phyloP scores from a whole-genome alignment of 2,329 filamentous ascomycete species.

The Hypoxylon sp. region DNA sequence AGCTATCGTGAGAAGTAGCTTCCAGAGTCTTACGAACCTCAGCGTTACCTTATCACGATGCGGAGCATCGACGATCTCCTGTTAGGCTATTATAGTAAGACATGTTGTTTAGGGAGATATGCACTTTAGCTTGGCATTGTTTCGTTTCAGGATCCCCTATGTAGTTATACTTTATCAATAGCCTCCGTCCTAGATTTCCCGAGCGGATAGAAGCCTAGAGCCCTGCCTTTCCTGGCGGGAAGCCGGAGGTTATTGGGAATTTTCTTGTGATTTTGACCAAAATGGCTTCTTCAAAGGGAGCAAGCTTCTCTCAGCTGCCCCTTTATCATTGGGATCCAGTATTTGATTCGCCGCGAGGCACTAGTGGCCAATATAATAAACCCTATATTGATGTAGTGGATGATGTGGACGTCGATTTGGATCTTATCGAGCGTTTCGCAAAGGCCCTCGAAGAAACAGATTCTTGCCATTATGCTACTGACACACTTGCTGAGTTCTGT shows the following conservation, averaged over 20 bases:
- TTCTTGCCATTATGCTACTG: conserved; percentile 19
- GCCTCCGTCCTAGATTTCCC: background rate
- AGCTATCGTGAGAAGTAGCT: background rate
- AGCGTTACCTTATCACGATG: background rate
- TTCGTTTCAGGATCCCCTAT: background rate
- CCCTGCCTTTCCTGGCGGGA: too few species aligned
- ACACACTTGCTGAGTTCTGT: conserved; percentile 15
- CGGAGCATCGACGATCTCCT: background rate
- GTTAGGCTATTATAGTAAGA: background rate
- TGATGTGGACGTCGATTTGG: background rate
- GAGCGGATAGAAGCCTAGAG: background rate
- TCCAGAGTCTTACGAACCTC: background rate
- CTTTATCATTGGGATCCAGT: conserved; percentile 28
- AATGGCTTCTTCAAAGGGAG: conserved; percentile 16
- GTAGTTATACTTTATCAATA: background rate
- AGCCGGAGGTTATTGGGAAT: too few species aligned
- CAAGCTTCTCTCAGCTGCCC: background rate
- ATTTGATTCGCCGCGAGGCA: conserved; percentile 10
- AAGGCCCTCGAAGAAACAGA: conserved; percentile 19
- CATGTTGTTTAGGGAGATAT: conserved; percentile 2
- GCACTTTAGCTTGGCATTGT: conserved; percentile 7
- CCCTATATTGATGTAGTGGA: conserved; percentile 6
- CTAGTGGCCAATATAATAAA: conserved; percentile 9
- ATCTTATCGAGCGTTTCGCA: conserved; percentile 10
- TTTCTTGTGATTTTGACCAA: background rate